These are phyloP conservation scores for cucumber (Cucumis sativus) DNA, from an alignment of 306 rosid species.

Conservation along the genomic window Cucumber_9930_V3 NC_026656.2:17118501-17119000, in stretches of 20 bases:
- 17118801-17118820: neutral
- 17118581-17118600: slow-evolving; percentile 35
- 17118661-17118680: neutral
- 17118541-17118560: neutral
- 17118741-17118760: slow-evolving; percentile 1
- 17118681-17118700: neutral
- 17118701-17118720: neutral
- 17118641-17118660: neutral
- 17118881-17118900: neutral
- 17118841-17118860: neutral
- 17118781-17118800: neutral
- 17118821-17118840: neutral
- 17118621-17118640: neutral
- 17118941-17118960: no score
- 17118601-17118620: slow-evolving; percentile 28
- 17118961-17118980: no score
- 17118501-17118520: neutral
- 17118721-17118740: slow-evolving; percentile 1
- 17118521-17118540: neutral
- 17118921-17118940: no score
- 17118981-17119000: no score
- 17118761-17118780: slow-evolving; percentile 1
- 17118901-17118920: neutral
- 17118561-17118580: slow-evolving; percentile 33
- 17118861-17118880: neutral